Conservation (phyloP, 805 yeast genomes). For the Jamesozyma piceae region DNA sequence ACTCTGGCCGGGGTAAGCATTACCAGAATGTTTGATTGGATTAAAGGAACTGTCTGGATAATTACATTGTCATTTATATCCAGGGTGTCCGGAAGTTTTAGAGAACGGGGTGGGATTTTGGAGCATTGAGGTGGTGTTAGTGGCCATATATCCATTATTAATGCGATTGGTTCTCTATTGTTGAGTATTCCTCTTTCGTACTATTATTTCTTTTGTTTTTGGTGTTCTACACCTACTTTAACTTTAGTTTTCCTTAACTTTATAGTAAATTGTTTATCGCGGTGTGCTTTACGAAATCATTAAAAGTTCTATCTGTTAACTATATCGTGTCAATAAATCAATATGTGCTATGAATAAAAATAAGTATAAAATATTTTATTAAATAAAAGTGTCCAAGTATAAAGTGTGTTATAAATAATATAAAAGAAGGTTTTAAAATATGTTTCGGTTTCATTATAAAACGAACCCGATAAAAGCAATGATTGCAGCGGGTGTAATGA, state of each 20-base stretch:
- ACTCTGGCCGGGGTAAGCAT: conserved; percentile 24
- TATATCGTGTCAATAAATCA: too few relatives aligned
- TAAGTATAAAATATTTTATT: too few relatives aligned
- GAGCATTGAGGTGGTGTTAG: conserved; percentile 23
- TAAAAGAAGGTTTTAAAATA: neutral
- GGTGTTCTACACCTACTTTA: neutral
- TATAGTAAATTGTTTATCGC: too few relatives aligned
- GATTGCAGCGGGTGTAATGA: neutral
- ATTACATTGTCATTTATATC: conserved; percentile 16
- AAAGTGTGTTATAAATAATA: neutral
- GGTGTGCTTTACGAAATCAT: too few relatives aligned
- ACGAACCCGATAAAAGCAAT: neutral
- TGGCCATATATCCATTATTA: conserved; percentile 20
- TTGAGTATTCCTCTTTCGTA: neutral
- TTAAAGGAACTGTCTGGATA: conserved; percentile 18
- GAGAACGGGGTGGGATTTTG: conserved; percentile 10
- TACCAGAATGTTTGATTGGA: conserved; percentile 22
- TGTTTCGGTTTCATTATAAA: neutral
- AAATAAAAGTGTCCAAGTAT: neutral
- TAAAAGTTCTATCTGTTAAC: too few relatives aligned
- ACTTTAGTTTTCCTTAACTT: neutral
- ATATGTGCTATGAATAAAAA: too few relatives aligned
- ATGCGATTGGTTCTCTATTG: neutral
- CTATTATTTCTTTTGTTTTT: neutral
- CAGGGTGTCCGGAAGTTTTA: conserved; percentile 1